These are phyloP conservation scores for Zychaea mexicana DNA, from an alignment of 371 early-diverging fungal species.

Conservation along the genomic window DNA sequence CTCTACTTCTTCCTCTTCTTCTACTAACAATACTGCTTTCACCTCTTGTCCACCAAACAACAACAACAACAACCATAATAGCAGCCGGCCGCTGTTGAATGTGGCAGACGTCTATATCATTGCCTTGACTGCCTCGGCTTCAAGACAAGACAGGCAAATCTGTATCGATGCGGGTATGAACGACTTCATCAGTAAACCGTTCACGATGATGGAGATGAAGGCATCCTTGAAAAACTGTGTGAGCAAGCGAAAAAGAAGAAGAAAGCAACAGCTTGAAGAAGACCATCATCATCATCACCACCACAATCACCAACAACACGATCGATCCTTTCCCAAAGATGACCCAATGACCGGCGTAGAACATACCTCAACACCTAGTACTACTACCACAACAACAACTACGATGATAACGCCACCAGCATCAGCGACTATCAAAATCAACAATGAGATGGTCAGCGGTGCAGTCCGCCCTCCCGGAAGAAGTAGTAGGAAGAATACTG, in stretches of 20 bases:
- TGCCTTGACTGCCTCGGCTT: conserved; percentile 63
- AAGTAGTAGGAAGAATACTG: background rate
- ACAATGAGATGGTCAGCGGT: background rate
- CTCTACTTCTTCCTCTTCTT: too few relatives aligned
- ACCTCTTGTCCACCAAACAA: too few relatives aligned
- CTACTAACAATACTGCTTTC: too few relatives aligned
- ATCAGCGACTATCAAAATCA: background rate
- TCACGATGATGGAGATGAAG: conserved; percentile 59
- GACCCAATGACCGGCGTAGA: conserved; percentile 15
- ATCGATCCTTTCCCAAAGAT: conserved; percentile 4
- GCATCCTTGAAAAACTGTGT: conserved; percentile 38
- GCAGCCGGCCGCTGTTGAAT: conserved; percentile 27
- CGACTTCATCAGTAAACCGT: conserved; percentile 64
- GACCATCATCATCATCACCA: background rate
- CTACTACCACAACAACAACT: too few relatives aligned
- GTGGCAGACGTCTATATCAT: conserved; percentile 57
- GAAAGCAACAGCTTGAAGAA: conserved; percentile 17
- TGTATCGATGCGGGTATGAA: conserved; percentile 69
- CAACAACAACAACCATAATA: conserved; percentile 2
- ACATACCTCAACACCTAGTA: background rate
- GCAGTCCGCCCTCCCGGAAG: background rate
- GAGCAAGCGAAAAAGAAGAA: conserved; percentile 28
- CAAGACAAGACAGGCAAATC: conserved; percentile 58
- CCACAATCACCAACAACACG: background rate
- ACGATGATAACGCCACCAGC: background rate